Conservation (phyloP, 176 grass and related monocot species). For the Microstegium vimineum region DNA sequence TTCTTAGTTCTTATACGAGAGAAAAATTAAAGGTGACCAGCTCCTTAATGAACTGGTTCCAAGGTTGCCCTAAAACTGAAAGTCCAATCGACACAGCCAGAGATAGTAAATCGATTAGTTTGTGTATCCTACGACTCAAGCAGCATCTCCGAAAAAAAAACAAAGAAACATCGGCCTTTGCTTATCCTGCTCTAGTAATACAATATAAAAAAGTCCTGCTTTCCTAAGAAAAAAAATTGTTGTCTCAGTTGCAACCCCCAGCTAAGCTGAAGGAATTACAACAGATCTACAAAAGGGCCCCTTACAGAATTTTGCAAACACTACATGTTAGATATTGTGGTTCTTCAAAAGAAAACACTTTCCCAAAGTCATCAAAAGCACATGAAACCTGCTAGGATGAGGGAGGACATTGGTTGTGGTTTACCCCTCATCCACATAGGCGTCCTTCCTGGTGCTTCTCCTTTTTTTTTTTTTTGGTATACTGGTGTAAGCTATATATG, state of each 20-base stretch:
- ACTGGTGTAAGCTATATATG: not conserved
- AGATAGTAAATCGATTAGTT: not conserved
- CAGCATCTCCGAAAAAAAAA: not conserved
- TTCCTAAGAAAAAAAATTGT: not conserved
- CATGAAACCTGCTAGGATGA: not conserved
- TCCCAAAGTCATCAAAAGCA: not conserved
- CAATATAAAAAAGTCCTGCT: not conserved
- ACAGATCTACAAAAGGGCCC: not conserved
- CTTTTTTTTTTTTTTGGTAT: not conserved
- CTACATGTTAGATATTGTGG: conserved; percentile 8
- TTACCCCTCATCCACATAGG: not conserved
- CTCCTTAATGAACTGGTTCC: not conserved
- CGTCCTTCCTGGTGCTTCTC: not conserved
- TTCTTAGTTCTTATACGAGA: no score
- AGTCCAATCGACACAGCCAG: not conserved
- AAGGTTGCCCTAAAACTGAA: not conserved
- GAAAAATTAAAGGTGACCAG: not conserved
- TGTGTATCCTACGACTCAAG: not conserved
- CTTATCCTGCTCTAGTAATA: not conserved
- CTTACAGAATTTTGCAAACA: not conserved
- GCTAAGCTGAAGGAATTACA: not conserved
- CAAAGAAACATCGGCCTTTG: not conserved
- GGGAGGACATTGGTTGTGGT: not conserved
- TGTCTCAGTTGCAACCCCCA: not conserved
- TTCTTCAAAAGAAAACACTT: not conserved